These are phyloP conservation scores for Kwoniella mangroviensis DNA, from an alignment of 768 basidiomycete genomes.

Conservation along the genomic window DNA sequence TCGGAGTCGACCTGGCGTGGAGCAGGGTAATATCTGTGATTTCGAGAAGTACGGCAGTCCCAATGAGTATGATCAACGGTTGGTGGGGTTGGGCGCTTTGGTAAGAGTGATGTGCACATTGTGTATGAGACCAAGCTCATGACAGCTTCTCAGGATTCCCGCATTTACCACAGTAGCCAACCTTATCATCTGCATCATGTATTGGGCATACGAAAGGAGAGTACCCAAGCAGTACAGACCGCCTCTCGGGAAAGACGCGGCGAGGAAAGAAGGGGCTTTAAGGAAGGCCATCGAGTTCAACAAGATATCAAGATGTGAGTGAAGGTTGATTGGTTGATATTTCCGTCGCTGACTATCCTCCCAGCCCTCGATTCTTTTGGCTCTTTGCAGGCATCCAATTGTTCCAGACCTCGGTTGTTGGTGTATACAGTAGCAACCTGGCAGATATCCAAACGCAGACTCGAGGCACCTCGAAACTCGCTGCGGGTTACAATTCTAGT, in stretches of 20 bases:
- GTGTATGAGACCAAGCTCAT: background rate
- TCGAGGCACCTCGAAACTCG: constrained; percentile 43
- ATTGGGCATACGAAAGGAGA: constrained; percentile 45
- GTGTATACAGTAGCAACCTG: constrained; percentile 51
- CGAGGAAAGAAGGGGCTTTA: constrained; percentile 28
- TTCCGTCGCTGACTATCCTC: constrained; percentile 2
- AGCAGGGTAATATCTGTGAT: constrained; percentile 40
- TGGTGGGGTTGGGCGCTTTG: constrained; percentile 56
- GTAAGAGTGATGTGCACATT: constrained; percentile 21
- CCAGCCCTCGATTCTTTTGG: constrained; percentile 48
- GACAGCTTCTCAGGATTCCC: constrained; percentile 35
- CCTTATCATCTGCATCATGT: constrained; percentile 37
- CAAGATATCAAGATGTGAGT: constrained; percentile 33
- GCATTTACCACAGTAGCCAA: constrained; percentile 42
- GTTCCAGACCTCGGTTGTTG: constrained; percentile 45
- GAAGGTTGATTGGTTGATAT: background rate
- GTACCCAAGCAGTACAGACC: constrained; percentile 46
- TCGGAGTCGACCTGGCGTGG: constrained; percentile 52
- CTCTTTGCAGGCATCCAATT: constrained; percentile 44
- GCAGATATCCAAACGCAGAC: constrained; percentile 52
- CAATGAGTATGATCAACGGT: constrained; percentile 48
- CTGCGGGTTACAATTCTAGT: constrained; percentile 54
- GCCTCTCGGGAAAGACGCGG: constrained; percentile 32
- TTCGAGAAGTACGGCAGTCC: constrained; percentile 43
- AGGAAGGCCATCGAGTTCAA: constrained; percentile 27